Conservation (phyloP, 192 early-diverging fungal species). For the Entomortierella beljakovae region DNA sequence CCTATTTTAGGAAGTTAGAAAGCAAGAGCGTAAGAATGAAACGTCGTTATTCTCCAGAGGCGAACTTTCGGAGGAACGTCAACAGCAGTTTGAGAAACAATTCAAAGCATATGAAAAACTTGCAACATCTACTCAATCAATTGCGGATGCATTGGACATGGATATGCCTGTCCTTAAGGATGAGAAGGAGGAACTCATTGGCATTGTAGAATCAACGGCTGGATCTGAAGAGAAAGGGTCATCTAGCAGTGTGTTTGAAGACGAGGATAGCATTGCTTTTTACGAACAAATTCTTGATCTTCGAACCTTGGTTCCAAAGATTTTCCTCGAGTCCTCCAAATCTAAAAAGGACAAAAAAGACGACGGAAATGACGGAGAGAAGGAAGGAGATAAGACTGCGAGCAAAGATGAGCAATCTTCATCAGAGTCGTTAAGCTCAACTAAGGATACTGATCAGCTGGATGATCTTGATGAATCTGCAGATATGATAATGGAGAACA, state of each 20-base stretch:
- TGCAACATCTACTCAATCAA: slow-evolving; percentile 51
- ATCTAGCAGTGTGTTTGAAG: slow-evolving; percentile 84
- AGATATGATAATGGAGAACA: slow-evolving; percentile 30
- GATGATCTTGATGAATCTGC: slow-evolving; percentile 37
- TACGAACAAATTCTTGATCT: slow-evolving; percentile 91
- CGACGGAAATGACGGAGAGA: slow-evolving; percentile 12
- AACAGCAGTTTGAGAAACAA: slow-evolving; percentile 78
- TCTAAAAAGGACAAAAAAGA: slow-evolving; percentile 59
- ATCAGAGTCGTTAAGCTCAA: slow-evolving; percentile 18
- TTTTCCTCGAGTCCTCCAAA: slow-evolving; percentile 75
- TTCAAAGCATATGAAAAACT: slow-evolving; percentile 79
- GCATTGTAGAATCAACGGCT: slow-evolving; percentile 24
- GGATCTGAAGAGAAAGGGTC: slow-evolving; percentile 50
- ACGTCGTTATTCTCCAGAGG: slow-evolving; percentile 86
- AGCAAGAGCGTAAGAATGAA: slow-evolving; percentile 80
- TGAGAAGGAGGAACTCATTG: slow-evolving; percentile 63
- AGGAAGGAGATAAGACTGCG: slow-evolving; percentile 47
- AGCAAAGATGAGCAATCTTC: slow-evolving; percentile 53
- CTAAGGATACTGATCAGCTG: slow-evolving; percentile 26
- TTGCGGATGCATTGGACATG: slow-evolving; percentile 79
- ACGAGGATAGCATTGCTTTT: slow-evolving; percentile 91
- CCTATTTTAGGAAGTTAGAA: slow-evolving; percentile 67
- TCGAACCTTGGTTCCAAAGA: slow-evolving; percentile 80
- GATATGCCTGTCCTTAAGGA: slow-evolving; percentile 86
- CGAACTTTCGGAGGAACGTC: slow-evolving; percentile 81